Conservation (phyloP, 2,329 filamentous ascomycete species). For the Epichloe typhina region DNA sequence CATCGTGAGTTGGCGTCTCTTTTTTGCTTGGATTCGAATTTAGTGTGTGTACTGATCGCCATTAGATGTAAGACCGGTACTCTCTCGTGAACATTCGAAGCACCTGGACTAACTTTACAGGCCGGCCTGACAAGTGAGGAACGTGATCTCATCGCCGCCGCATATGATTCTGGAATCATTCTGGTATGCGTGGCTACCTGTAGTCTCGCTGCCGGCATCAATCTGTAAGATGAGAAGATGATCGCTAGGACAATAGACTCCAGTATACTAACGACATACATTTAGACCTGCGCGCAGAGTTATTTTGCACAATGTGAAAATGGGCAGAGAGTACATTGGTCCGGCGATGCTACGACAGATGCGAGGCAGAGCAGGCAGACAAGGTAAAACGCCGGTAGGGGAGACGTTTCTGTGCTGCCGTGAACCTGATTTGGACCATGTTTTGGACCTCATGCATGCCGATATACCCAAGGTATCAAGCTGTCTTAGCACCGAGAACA, state of each 20-base stretch:
- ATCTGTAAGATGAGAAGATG: constrained; percentile 32
- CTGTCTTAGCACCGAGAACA: constrained; percentile 52
- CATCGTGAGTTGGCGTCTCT: constrained; percentile 40
- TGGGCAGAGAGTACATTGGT: constrained; percentile 65
- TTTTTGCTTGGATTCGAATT: neutral
- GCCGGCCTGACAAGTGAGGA: constrained; percentile 64
- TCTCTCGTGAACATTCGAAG: neutral
- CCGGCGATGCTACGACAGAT: constrained; percentile 72
- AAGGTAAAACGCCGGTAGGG: constrained; percentile 64
- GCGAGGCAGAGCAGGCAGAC: constrained; percentile 64
- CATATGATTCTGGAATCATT: constrained; percentile 55
- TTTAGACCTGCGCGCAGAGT: constrained; percentile 51
- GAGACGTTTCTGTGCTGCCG: constrained; percentile 68
- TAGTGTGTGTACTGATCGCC: neutral
- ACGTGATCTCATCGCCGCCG: constrained; percentile 55
- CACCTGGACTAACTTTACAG: constrained; percentile 21
- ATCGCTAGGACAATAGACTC: no score
- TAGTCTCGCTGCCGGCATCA: constrained; percentile 72
- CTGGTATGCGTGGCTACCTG: constrained; percentile 66
- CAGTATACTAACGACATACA: constrained; percentile 6
- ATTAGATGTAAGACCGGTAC: constrained; percentile 22
- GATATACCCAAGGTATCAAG: constrained; percentile 59
- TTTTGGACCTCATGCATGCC: constrained; percentile 57
- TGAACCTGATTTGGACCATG: constrained; percentile 52
- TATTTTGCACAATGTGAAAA: constrained; percentile 60